phyloP scores from a whole-genome alignment of 2,329 filamentous ascomycete species.

The Fusarium redolens region DNA sequence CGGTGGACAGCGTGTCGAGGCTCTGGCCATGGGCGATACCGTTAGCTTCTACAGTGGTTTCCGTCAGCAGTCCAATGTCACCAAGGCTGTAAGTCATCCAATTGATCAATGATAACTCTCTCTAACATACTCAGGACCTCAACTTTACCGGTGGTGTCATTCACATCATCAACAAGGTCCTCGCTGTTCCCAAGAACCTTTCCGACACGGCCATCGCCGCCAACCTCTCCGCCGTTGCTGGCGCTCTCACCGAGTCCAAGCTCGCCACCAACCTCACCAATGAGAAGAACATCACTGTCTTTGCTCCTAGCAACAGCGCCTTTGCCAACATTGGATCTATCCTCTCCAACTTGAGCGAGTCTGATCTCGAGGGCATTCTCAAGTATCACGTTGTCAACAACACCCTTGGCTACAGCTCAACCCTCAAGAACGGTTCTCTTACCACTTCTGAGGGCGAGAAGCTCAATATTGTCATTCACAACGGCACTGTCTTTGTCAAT shows the following conservation, averaged over 20 bases:
- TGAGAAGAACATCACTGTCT: conserved; percentile 63
- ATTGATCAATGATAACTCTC: too few species aligned
- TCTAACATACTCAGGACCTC: conserved; percentile 49
- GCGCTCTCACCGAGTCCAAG: conserved; percentile 43
- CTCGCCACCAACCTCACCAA: conserved; percentile 40
- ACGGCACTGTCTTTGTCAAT: conserved; percentile 51
- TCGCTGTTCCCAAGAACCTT: conserved; percentile 51
- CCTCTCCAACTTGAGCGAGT: conserved; percentile 55
- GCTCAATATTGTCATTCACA: conserved; percentile 57
- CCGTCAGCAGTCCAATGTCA: conserved; percentile 53
- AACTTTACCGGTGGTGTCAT: conserved; percentile 59
- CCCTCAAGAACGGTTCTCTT: conserved; percentile 42
- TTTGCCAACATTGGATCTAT: conserved; percentile 66
- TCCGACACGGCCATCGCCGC: conserved; percentile 44
- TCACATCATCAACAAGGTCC: conserved; percentile 61
- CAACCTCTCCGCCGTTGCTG: conserved; percentile 38
- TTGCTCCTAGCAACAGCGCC: conserved; percentile 69
- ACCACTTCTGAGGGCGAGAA: conserved; percentile 45
- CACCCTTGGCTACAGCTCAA: conserved; percentile 54
- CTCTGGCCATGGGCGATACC: conserved; percentile 53
- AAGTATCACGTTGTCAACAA: conserved; percentile 71
- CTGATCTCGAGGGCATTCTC: conserved; percentile 62
- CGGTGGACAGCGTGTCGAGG: conserved; percentile 57
- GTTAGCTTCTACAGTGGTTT: conserved; percentile 59
- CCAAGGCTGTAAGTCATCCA: conserved; percentile 43